These are phyloP conservation scores for Penicillium sp. DNA, from an alignment of 2,329 filamentous ascomycete species.

Conservation along the genomic window DNA sequence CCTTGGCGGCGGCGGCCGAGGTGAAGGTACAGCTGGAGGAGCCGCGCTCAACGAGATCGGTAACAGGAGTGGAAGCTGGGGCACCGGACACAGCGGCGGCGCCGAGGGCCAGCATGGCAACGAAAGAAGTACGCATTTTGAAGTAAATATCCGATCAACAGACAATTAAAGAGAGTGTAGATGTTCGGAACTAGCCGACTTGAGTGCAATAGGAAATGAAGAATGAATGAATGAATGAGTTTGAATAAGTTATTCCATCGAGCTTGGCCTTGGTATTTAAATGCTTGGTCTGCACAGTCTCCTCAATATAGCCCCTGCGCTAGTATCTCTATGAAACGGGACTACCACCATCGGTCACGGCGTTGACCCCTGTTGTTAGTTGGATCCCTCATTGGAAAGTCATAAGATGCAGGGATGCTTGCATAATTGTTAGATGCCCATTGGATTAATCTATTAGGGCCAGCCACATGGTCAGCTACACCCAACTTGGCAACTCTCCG, in stretches of 20 bases:
- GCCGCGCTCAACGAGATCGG: conserved; percentile 27
- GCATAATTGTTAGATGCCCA: neutral
- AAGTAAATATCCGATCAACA: conserved; percentile 23
- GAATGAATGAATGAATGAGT: conserved; percentile 1
- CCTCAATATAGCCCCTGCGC: neutral
- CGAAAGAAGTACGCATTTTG: conserved; percentile 21
- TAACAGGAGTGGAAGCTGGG: conserved; percentile 22
- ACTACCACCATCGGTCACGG: neutral
- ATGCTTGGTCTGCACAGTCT: neutral
- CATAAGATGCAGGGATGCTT: neutral
- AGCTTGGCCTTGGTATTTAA: conserved; percentile 8
- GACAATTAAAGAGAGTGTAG: conserved; percentile 17
- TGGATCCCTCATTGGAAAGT: neutral
- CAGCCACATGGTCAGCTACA: neutral
- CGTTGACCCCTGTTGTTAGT: neutral
- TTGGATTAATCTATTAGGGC: neutral
- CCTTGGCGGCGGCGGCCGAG: conserved; percentile 48
- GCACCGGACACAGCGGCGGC: conserved; percentile 23
- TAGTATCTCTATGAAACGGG: conserved; percentile 4
- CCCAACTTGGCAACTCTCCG: neutral
- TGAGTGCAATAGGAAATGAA: neutral
- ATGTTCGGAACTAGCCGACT: neutral
- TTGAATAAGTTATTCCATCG: conserved; percentile 2
- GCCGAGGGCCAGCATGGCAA: conserved; percentile 21
- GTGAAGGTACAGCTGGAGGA: conserved; percentile 55